Evolutionary conservation across 495 filamentous ascomycete species (phyloP).

Genomic region (Tuber borchii): DNA sequence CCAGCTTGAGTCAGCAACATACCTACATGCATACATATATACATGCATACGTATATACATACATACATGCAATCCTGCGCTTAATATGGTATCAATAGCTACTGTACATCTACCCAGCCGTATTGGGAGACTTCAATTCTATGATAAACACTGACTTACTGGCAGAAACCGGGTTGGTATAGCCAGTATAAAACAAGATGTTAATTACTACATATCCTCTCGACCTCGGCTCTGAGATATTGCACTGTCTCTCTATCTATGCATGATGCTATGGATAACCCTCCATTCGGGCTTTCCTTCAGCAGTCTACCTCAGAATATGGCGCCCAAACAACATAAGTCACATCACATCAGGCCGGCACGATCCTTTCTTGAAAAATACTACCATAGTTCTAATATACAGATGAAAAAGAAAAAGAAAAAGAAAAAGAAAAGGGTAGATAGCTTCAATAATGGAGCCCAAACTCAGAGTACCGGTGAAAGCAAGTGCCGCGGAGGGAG

Average conservation of each 20-base stretch:
- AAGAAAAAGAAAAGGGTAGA: background rate
- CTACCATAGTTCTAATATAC: slow-evolving; percentile 1
- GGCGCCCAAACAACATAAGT: background rate
- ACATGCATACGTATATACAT: background rate
- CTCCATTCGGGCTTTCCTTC: background rate
- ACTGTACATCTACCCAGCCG: background rate
- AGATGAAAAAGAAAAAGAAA: background rate
- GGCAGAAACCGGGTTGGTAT: background rate
- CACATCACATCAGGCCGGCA: background rate
- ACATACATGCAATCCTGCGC: background rate
- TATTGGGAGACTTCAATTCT: background rate
- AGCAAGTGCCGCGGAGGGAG: background rate
- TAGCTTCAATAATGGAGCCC: background rate
- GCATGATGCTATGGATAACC: background rate
- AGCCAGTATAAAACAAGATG: no score
- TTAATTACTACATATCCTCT: background rate
- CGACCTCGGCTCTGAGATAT: background rate
- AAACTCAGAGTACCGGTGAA: background rate
- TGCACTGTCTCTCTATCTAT: background rate
- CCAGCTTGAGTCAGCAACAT: background rate
- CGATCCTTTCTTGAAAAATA: background rate
- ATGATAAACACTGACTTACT: background rate
- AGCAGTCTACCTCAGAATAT: background rate
- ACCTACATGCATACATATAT: background rate
- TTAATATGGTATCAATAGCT: background rate